Conservation (phyloP, 306 rosid genomes). For the Quillaja saponaria region DNA sequence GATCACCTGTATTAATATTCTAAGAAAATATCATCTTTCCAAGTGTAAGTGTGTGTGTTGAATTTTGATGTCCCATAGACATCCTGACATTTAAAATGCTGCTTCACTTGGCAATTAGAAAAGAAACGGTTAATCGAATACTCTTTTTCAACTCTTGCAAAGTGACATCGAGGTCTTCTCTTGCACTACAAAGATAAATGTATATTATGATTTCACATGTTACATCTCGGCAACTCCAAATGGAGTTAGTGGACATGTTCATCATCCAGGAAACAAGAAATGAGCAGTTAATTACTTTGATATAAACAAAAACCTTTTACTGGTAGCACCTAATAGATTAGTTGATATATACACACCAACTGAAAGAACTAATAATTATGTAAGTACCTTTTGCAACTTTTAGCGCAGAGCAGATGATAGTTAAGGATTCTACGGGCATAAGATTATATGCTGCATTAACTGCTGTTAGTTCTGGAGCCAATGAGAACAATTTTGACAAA, state of each 20-base stretch:
- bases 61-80: too few species aligned
- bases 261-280: too few species aligned
- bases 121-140: too few species aligned
- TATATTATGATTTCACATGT: too few species aligned
- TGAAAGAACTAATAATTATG: constrained; percentile 13
- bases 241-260: constrained; percentile 17
- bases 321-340: constrained; percentile 22
- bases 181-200: too few species aligned
- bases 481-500: constrained; percentile 55
- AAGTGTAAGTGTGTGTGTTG: too few species aligned
- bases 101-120: too few species aligned
- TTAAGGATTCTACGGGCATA: constrained; percentile 65
- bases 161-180: too few species aligned
- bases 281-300: constrained; percentile 19
- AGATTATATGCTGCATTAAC: constrained; percentile 77
- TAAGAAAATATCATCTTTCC: too few species aligned
- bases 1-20: too few species aligned
- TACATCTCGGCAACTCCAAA: background rate
- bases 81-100: too few species aligned
- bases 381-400: constrained; percentile 63
- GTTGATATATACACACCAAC: background rate
- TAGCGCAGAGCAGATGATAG: constrained; percentile 56
- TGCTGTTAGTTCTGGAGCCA: constrained; percentile 59
- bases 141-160: too few species aligned
- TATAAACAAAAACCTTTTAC: constrained; percentile 16